Evolutionary conservation across 257 asterid species (phyloP), one percentile per base, ranked within the genome.

Genomic region (Penstemon newberryi): DNA sequence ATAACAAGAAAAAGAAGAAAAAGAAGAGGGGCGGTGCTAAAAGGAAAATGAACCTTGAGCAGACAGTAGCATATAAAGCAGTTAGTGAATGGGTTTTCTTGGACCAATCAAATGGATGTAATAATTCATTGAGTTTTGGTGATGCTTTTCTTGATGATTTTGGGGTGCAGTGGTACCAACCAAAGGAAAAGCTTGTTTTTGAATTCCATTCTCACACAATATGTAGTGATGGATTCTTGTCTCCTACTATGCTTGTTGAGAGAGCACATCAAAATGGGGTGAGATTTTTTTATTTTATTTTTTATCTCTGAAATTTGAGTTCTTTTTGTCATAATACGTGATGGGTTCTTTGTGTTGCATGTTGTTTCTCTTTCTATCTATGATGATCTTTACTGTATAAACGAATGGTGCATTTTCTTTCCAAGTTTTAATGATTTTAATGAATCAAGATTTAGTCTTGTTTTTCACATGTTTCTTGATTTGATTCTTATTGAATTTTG

Each of bases 261-360:
- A 89, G 95, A 83, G 99, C 99, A 18, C 96, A 94, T 83, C 92
- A 83, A 37, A 83, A 81, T 75, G 97, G 97, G 93, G 99, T 91
- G 60, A 70, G 79, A 37, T 66, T 70, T 72, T 65, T 61, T 71
- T 57, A 42, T 56, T 62, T 25, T 25, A 25, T 25, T 25, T 25
- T 25, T 25, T 50, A 62, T 4, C 56, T 47, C 5, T 43, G 11
- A 13, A 44, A 56, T 40, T 7, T 51, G 6, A 4, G 15, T 63
- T 33, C 50, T 56, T 40, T 13, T 59, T 8, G 41, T 15, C 7
- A 5, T 5, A 11, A 19, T 15, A 44, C 44, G 65, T 15, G 50
- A 40, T 63, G 42, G 43, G 33, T 5, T 54, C 40, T 45, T 1
- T 66, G 66, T 61, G 12, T 59, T 79, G 59, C 72, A 58, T 73